These are phyloP conservation scores for Penicillium sp. DNA, from an alignment of 2,329 filamentous ascomycete genomes.

Conservation along the genomic window DNA sequence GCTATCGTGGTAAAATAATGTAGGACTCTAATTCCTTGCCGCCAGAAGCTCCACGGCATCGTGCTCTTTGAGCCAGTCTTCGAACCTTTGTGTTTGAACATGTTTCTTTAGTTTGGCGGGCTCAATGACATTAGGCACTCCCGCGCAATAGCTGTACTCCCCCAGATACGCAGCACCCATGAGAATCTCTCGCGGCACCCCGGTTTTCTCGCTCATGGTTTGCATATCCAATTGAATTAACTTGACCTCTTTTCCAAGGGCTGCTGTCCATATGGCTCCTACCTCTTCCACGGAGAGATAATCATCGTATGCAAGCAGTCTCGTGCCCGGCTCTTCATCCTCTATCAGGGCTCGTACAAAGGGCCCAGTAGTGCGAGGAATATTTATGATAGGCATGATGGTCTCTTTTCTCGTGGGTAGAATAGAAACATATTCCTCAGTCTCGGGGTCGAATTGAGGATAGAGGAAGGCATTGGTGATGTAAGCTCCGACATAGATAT, in stretches of 20 bases:
- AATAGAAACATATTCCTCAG: slow-evolving; percentile 37
- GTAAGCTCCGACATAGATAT: slow-evolving; percentile 40
- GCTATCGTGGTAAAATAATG: too few relatives aligned
- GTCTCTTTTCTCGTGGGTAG: slow-evolving; percentile 30
- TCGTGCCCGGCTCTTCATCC: slow-evolving; percentile 44
- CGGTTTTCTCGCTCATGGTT: slow-evolving; percentile 35
- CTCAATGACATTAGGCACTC: slow-evolving; percentile 42
- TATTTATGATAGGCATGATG: slow-evolving; percentile 48
- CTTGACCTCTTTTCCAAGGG: slow-evolving; percentile 42
- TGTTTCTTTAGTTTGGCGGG: slow-evolving; percentile 42
- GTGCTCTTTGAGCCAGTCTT: not conserved
- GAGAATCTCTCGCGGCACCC: slow-evolving; percentile 40
- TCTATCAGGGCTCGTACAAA: slow-evolving; percentile 51
- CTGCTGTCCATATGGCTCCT: slow-evolving; percentile 40
- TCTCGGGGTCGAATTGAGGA: slow-evolving; percentile 32
- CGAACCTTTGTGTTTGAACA: slow-evolving; percentile 1
- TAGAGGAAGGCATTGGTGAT: slow-evolving; percentile 35
- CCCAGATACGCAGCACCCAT: slow-evolving; percentile 39
- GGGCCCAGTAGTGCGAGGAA: slow-evolving; percentile 44
- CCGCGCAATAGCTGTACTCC: slow-evolving; percentile 50
- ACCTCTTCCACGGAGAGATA: slow-evolving; percentile 40
- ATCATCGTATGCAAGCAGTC: slow-evolving; percentile 52
- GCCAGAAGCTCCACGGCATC: not conserved
- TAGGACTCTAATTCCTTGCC: not conserved
- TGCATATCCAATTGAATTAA: slow-evolving; percentile 35